Base-by-base conservation (phyloP, 2,329 filamentous ascomycete genomes). In the Cercospora nicotianae region DNA sequence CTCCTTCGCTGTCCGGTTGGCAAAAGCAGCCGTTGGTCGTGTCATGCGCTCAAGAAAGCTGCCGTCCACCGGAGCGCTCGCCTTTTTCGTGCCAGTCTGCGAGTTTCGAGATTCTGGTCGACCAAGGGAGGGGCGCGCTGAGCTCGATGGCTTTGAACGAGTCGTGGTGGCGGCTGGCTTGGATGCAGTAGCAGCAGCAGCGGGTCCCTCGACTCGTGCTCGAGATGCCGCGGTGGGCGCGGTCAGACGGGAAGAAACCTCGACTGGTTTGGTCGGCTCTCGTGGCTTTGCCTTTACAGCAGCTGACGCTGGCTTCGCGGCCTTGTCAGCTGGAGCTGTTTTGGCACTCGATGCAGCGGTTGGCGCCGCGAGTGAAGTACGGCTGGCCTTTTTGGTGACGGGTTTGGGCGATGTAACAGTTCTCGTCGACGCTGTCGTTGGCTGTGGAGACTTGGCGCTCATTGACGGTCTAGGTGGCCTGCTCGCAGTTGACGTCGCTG, bases 31-130 rank as follows among this genome's bases (percentile, higher is more conserved):
- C 0, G 91, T 94, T 2, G 91, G 91, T 48, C 91, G 84, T 87
- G 90, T 93, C 91, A 94, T 93, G 63, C 91, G 87, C n/a, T 90
- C 90, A 28, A 94, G 81, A 79, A 94, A 94, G 13, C 87, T 80
- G 71, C 91, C 89, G 70, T 92, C 89, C 1, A 90, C 83, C 18
- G 86, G 85, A 58, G 82, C 83, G 28, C 85, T 82, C 68, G 83
- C 82, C 72, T 73, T 73, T 66, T 70, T 72, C 28, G 65, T 62
- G 26, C 67, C 62, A 10, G 59, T 68, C 16, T 84, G 85, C 1
- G 81, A 77, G 74, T 73, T 83, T 76, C 77, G 83, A 77, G 68
- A 85, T 36, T 80, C 80, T 9, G 82, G 76, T 71, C 86, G 88
- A 12, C 72, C 69, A 26, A 82, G 68, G 3, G 81, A 82, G 5